These are phyloP conservation scores for Penicillium alfredii DNA, from an alignment of 495 filamentous ascomycete genomes.

Conservation along the genomic window DNA sequence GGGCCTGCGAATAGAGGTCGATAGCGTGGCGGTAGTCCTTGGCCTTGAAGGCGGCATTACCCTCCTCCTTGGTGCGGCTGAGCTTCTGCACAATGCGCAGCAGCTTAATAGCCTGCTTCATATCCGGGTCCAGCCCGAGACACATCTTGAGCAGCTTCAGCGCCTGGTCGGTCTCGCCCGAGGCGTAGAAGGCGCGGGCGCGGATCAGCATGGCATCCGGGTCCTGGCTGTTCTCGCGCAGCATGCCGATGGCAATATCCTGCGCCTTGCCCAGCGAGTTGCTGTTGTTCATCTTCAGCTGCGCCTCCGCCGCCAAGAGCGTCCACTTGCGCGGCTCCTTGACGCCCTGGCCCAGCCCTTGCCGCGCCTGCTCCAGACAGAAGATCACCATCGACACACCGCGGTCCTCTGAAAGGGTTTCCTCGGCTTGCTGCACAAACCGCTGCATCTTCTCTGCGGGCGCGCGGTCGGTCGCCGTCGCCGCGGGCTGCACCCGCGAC, in stretches of 20 bases:
- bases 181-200: conserved; percentile 78
- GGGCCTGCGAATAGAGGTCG: conserved; percentile 74
- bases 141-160: conserved; percentile 90
- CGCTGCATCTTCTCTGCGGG: conserved; percentile 76
- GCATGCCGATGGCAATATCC: conserved; percentile 79
- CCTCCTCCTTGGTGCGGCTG: conserved; percentile 90
- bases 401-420: conserved; percentile 63
- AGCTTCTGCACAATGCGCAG: conserved; percentile 82
- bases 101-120: conserved; percentile 75
- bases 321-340: conserved; percentile 85
- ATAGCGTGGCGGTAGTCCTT: conserved; percentile 72
- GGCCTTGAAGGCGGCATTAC: conserved; percentile 83
- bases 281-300: conserved; percentile 83
- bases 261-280: conserved; percentile 89
- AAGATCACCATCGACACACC: conserved; percentile 84
- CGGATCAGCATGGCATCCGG: conserved; percentile 89
- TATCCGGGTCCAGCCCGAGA: conserved; percentile 85
- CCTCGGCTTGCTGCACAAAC: conserved; percentile 74
- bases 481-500: conserved; percentile 52
- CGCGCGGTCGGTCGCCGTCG: conserved; percentile 74
- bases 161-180: conserved; percentile 92
- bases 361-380: conserved; percentile 84
- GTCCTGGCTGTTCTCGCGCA: conserved; percentile 81
- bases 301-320: conserved; percentile 87
- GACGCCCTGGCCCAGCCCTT: conserved; percentile 64